Conservation (phyloP, 2,329 filamentous ascomycete genomes). For the Aureobasidium sp. region DNA sequence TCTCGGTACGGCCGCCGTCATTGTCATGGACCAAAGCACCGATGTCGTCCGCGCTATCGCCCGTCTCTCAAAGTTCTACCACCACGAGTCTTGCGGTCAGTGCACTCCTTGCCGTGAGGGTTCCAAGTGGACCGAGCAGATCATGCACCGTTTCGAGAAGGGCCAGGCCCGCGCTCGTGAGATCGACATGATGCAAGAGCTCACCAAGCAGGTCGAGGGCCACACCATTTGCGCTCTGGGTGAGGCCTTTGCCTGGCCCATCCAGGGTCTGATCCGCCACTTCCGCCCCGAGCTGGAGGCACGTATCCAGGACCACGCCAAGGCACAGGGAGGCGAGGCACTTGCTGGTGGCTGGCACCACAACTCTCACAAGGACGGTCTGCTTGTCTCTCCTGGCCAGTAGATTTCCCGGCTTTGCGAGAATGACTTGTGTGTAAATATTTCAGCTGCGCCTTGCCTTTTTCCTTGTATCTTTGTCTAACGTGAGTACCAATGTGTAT, state of each 20-base stretch:
- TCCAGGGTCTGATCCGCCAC: conserved; percentile 96
- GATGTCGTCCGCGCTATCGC: conserved; percentile 93
- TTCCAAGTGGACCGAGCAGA: conserved; percentile 98
- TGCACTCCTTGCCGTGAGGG: conserved; percentile 99
- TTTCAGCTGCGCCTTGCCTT: background rate
- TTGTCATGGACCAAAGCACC: conserved; percentile 98
- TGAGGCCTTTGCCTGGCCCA: conserved; percentile 97
- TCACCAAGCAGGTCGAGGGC: conserved; percentile 98
- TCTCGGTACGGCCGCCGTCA: conserved; percentile 93
- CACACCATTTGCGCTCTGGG: conserved; percentile 98
- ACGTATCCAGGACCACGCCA: conserved; percentile 72
- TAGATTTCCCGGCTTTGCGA: conserved; percentile 37
- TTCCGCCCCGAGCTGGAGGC: conserved; percentile 95
- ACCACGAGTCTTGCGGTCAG: conserved; percentile 96
- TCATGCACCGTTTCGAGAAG: conserved; percentile 93
- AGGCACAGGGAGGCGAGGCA: conserved; percentile 62
- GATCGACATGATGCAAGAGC: conserved; percentile 98
- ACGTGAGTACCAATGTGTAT: conserved; percentile 1
- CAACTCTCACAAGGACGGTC: conserved; percentile 65
- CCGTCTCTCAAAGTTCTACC: conserved; percentile 91
- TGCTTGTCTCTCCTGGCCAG: conserved; percentile 82
- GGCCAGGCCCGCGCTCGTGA: conserved; percentile 82
- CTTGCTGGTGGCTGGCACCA: conserved; percentile 84
- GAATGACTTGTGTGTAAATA: conserved; percentile 2
- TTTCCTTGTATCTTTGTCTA: background rate